Evolutionary conservation across 1,284 basidiomycete species (phyloP), one percentile per base, ranked within the genome.

Genomic region (Sutorius eximius): DNA sequence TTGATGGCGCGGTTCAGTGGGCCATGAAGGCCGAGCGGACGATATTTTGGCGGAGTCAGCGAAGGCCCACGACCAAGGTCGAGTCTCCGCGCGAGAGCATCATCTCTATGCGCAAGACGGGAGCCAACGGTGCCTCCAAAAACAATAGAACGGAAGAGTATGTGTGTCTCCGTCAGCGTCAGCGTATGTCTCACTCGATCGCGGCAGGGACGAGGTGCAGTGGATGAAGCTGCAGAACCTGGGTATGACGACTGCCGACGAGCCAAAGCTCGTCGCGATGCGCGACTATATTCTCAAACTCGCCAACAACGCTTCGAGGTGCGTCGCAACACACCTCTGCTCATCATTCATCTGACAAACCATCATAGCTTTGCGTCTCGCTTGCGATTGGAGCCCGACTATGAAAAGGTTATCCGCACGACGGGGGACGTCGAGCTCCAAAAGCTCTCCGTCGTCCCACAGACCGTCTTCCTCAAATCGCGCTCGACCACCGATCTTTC

Each of bases 391-490:
- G 87, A 90, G 59, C 77, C 76, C 32, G 86, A 88, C 61, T 72
- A 80, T 0, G 86, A 86, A 29, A 80, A 81, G 61, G 80, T 79
- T 52, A 80, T 91, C 5, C 87, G 88, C 64, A 80, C 84, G 10
- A 83, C 79, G 11, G 80, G 80, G 11, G 82, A 85, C 37, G 78
- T 91, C 33, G 88, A 90, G 61, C 75, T 92, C 40, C 86, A 90
- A 69, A 91, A 92, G 67, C 81, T 95, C 41, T 87, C 89, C 4
- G 89, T 98, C n/a, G 91, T 95, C 0, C 94, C 94, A 6, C 93
- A 94, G 59, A 99, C 95, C 0, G 90, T 99, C 22, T 98, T 99
- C 73, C 80, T 99, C 62, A 92, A 86, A 59, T 71, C 80, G 29
- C 70, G 75, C 30, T 67, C 70, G 20, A 36, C 22, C n/a, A 49